phyloP scores from a whole-genome alignment of 164 flowering plant species.

The Chimonanthus salicifolius region DNA sequence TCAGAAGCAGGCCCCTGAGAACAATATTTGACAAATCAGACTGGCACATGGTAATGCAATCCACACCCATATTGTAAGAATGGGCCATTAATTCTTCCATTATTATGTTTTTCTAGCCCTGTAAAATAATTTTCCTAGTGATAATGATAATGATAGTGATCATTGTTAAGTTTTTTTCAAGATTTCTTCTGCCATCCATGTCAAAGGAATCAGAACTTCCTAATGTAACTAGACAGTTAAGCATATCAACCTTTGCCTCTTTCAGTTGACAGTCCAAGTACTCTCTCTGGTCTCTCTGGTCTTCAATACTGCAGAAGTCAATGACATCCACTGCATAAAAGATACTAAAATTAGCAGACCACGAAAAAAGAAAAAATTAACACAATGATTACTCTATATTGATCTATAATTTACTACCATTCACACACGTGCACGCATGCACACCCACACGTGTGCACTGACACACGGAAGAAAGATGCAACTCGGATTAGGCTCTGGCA shows the following conservation, averaged over 20 bases:
- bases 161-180: neutral
- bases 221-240: slow-evolving; percentile 13
- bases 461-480: no score
- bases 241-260: slow-evolving; percentile 21
- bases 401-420: neutral
- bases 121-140: neutral
- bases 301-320: slow-evolving; percentile 30
- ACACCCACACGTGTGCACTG: no score
- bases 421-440: no score
- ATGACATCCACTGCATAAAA: slow-evolving; percentile 29
- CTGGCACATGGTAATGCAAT: slow-evolving; percentile 15
- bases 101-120: neutral
- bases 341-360: neutral
- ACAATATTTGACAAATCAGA: slow-evolving; percentile 10
- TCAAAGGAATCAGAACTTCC: slow-evolving; percentile 9
- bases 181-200: slow-evolving; percentile 9
- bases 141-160: no score
- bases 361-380: neutral
- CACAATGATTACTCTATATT: neutral
- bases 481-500: no score
- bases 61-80: slow-evolving; percentile 25
- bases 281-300: slow-evolving; percentile 19
- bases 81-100: slow-evolving; percentile 7
- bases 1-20: slow-evolving; percentile 17
- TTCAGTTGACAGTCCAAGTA: slow-evolving; percentile 19